Evolutionary conservation across 2,329 filamentous ascomycete species (phyloP).

Genomic region (Seiridium cupressi): DNA sequence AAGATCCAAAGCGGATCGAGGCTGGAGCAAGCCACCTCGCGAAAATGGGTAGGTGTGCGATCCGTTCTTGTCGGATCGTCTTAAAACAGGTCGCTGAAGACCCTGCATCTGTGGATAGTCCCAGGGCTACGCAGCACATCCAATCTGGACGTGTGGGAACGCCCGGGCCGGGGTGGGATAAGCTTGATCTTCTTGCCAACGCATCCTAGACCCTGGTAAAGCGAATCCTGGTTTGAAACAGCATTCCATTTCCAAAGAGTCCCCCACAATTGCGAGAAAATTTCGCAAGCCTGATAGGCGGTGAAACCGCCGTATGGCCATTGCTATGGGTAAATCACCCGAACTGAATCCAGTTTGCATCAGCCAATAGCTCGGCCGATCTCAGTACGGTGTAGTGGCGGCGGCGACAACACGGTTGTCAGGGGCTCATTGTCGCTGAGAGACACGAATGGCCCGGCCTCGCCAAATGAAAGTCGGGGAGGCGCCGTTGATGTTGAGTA

Average conservation of each 20-base stretch:
- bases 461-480: slow-evolving; percentile 42
- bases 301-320: neutral
- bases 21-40: neutral
- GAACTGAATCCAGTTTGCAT: slow-evolving; percentile 14
- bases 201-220: neutral
- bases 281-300: no score
- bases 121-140: no score
- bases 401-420: slow-evolving; percentile 44
- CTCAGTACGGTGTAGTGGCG: slow-evolving; percentile 41
- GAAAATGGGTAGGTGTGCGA: neutral
- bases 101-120: no score
- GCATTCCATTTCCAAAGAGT: neutral
- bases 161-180: neutral
- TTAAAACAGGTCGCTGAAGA: no score
- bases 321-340: neutral
- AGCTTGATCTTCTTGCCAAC: neutral
- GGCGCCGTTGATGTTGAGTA: slow-evolving; percentile 43
- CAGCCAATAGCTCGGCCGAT: slow-evolving; percentile 57
- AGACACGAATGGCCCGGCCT: slow-evolving; percentile 19
- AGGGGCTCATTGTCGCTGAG: slow-evolving; percentile 30
- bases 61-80: neutral
- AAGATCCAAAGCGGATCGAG: slow-evolving; percentile 6
- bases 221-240: neutral
- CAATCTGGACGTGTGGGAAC: neutral
- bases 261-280: neutral